A percentile compares a stretch with the other conserved stretches of the same genome.
Conservation (phyloP, 2,329 filamentous ascomycete species). For the Diaporthe capsici region DNA sequence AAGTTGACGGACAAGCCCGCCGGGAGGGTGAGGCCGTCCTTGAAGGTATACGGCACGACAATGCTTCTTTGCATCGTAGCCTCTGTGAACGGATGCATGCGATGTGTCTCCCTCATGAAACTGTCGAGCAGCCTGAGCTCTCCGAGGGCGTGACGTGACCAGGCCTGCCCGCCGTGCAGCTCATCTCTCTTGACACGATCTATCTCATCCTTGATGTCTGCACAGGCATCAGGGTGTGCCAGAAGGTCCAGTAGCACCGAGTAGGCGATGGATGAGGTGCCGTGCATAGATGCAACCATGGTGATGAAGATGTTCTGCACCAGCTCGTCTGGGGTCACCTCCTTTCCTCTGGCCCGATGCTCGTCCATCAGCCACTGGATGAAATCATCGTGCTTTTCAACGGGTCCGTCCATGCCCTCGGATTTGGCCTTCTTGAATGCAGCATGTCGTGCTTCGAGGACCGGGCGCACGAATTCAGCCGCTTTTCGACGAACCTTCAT, state of each 20-base stretch:
- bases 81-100: slow-evolving; percentile 43
- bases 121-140: slow-evolving; percentile 42
- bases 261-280: slow-evolving; percentile 23
- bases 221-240: slow-evolving; percentile 38
- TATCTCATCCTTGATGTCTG: slow-evolving; percentile 43
- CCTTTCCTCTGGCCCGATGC: slow-evolving; percentile 42
- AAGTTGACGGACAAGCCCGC: slow-evolving; percentile 43
- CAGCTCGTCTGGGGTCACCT: slow-evolving; percentile 40
- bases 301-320: slow-evolving; percentile 44
- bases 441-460: slow-evolving; percentile 41
- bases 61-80: slow-evolving; percentile 26
- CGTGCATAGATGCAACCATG: slow-evolving; percentile 44
- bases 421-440: not conserved
- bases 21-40: slow-evolving; percentile 43
- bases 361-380: slow-evolving; percentile 45
- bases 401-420: slow-evolving; percentile 6
- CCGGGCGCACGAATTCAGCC: slow-evolving; percentile 43
- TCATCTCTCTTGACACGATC: slow-evolving; percentile 36
- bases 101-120: slow-evolving; percentile 44
- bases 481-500: slow-evolving; percentile 38
- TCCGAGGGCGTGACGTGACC: slow-evolving; percentile 43
- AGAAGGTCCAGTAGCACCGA: slow-evolving; percentile 39
- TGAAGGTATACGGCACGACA: slow-evolving; percentile 29
- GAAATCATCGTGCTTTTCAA: slow-evolving; percentile 42
- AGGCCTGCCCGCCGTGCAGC: slow-evolving; percentile 38